Percentiles rank a stretch among this genome's conserved stretches.
Evolutionary conservation across 352 stramenopile genomes (phyloP).

Genomic region (Salisapilia sapeloensis): DNA sequence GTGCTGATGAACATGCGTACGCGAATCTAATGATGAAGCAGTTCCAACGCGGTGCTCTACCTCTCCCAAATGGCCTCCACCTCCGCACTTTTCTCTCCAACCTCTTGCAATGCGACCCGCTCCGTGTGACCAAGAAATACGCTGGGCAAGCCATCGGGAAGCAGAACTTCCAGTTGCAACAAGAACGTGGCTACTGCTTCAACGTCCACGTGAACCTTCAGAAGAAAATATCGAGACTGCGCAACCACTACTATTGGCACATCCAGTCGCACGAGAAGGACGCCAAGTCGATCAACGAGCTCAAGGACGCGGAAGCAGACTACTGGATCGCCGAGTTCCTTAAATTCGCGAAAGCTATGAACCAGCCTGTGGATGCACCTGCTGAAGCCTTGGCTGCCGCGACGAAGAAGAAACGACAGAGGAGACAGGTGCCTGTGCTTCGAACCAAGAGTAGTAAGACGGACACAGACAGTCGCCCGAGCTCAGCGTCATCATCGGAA

Average conservation of each 20-base stretch:
- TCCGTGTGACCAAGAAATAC: constrained; percentile 73
- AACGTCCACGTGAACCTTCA: constrained; percentile 64
- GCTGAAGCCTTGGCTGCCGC: constrained; percentile 3
- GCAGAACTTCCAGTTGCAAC: constrained; percentile 58
- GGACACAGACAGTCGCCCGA: too few species aligned
- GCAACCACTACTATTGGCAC: constrained; percentile 76
- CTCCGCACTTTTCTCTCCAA: constrained; percentile 58
- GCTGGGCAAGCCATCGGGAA: constrained; percentile 55
- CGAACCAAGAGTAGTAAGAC: too few species aligned
- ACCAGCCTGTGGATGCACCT: constrained; percentile 26
- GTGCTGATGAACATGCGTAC: constrained; percentile 58
- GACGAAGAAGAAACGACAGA: too few species aligned
- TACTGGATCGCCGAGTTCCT: constrained; percentile 58
- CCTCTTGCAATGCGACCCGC: constrained; percentile 62
- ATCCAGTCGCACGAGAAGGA: constrained; percentile 60
- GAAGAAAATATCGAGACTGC: constrained; percentile 56
- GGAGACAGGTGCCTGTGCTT: too few species aligned
- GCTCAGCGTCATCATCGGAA: constrained; percentile 2
- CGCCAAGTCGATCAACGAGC: constrained; percentile 25
- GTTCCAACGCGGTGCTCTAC: constrained; percentile 53
- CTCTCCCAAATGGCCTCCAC: constrained; percentile 46
- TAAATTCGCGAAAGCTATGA: constrained; percentile 45
- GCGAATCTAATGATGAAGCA: constrained; percentile 71
- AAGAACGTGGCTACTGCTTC: constrained; percentile 45
- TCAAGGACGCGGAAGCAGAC: constrained; percentile 43